Evolutionary conservation across 495 filamentous ascomycete species (phyloP).

Genomic region (Penicillium herquei): DNA sequence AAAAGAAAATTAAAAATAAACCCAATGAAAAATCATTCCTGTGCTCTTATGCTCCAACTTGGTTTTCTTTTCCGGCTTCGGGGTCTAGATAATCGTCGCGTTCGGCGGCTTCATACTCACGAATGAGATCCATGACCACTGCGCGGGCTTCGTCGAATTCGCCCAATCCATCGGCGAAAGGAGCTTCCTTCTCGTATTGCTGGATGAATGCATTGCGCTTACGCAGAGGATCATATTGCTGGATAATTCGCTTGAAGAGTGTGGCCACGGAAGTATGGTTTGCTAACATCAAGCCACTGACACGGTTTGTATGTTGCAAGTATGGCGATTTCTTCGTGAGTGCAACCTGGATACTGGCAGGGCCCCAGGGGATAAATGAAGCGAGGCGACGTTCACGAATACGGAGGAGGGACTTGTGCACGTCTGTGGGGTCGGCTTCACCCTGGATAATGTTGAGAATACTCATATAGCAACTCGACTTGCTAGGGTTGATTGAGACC

Average conservation of each 20-base stretch:
- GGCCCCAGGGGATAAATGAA: slow-evolving; percentile 99
- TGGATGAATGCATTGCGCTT: slow-evolving; percentile 97
- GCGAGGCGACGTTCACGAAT: slow-evolving; percentile 93
- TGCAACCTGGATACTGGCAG: slow-evolving; percentile 94
- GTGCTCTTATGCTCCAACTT: slow-evolving; percentile 27
- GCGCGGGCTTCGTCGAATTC: slow-evolving; percentile 94
- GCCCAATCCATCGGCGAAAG: slow-evolving; percentile 83
- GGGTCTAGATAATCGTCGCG: slow-evolving; percentile 80
- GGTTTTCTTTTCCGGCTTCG: slow-evolving; percentile 53
- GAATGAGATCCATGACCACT: slow-evolving; percentile 82
- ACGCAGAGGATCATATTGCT: slow-evolving; percentile 85
- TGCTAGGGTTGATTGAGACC: slow-evolving; percentile 93
- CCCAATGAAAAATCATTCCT: slow-evolving; percentile 11
- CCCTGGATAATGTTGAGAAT: slow-evolving; percentile 99
- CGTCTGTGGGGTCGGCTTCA: slow-evolving; percentile 94
- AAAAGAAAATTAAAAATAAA: slow-evolving; percentile 10
- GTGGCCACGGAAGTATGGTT: slow-evolving; percentile 98
- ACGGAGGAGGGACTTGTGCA: slow-evolving; percentile 94
- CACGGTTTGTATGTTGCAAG: slow-evolving; percentile 79
- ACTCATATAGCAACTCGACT: slow-evolving; percentile 97
- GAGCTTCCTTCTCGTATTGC: slow-evolving; percentile 88
- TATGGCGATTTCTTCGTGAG: slow-evolving; percentile 96
- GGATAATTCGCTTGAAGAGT: slow-evolving; percentile 88
- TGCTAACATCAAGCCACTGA: slow-evolving; percentile 94
- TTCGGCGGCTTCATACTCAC: slow-evolving; percentile 95